Evolutionary conservation across 2,329 filamentous ascomycete species (phyloP), one percentile per base, ranked within the genome.

Genomic region (Macrophomina phaseolina): DNA sequence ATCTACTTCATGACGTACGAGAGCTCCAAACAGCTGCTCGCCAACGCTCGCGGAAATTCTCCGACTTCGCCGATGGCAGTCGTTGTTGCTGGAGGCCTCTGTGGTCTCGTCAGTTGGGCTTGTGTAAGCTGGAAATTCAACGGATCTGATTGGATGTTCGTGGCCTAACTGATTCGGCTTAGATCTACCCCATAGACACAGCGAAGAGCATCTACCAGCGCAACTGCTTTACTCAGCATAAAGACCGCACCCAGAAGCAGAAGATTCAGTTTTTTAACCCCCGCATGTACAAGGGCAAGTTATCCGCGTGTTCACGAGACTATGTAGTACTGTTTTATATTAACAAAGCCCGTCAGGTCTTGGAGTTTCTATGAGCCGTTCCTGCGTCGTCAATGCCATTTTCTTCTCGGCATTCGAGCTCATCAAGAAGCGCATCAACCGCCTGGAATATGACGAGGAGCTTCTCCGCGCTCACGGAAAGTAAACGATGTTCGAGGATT

Each of bases 1-100:
- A 92, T 94, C 67, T 96, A 96, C 78, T 96, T 96, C 75, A 92
- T 91, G 81, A 94, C 92, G 36, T 96, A 96, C 77, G 92, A 96
- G 79, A 93, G 91, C 76, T 88, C 89, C 72, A 96, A 96, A 76
- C 92, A 95, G 77, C 80, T 94, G 30, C 85, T 93, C 69, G 91
- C 90, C 23, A 92, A 91, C 16, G 88, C 91, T 70, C 87, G 90
- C 56, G 90, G 91, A 69, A 86, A 86, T 68, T 89, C 89, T 7
- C 88, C 91, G n/a, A 92, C 90, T 58, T 91, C 91, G 73, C 91
- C 91, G n/a, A 77, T 92, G 65, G 90, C 92, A 16, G 91, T 95
- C 38, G 86, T 94, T 14, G 83, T 90, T 56, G 91, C 92, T 23
- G 93, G 93, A 64, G 92, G 90, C 30, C 82, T 94, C 65, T 95